Evolutionary conservation across 2,329 filamentous ascomycete species (phyloP).

Genomic region (Byssothecium circinans): DNA sequence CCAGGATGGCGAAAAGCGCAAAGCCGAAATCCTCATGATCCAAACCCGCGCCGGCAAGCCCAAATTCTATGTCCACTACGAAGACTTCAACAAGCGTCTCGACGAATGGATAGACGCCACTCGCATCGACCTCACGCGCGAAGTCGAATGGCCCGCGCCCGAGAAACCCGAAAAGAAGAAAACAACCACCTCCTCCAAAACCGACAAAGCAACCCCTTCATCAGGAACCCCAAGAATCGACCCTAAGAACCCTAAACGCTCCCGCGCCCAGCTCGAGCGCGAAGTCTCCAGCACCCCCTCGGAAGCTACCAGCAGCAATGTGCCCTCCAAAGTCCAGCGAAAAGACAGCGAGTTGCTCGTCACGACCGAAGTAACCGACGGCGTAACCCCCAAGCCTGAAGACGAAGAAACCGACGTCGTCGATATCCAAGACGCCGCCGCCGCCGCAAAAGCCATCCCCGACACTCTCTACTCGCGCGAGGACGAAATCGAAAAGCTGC

Average conservation of each 20-base stretch:
- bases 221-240: conserved; percentile 42
- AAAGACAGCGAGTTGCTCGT: conserved; percentile 58
- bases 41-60: conserved; percentile 84
- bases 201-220: conserved; percentile 45
- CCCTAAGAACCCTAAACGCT: conserved; percentile 51
- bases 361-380: conserved; percentile 51
- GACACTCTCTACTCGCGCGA: conserved; percentile 69
- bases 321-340: conserved; percentile 49
- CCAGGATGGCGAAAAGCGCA: conserved; percentile 77
- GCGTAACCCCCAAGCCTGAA: conserved; percentile 52
- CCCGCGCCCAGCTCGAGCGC: conserved; percentile 51
- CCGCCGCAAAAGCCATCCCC: conserved; percentile 55
- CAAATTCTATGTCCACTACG: conserved; percentile 95
- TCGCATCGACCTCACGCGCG: conserved; percentile 81
- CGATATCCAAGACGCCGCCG: conserved; percentile 55
- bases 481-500: conserved; percentile 93
- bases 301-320: conserved; percentile 55
- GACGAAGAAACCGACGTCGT: conserved; percentile 56
- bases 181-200: conserved; percentile 53
- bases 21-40: conserved; percentile 96
- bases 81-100: conserved; percentile 92
- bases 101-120: conserved; percentile 85
- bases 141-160: conserved; percentile 94
- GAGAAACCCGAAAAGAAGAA: conserved; percentile 89
- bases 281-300: conserved; percentile 57